phyloP scores from a whole-genome alignment of 2,329 filamentous ascomycete genomes.

The Pochonia chlamydosporia region DNA sequence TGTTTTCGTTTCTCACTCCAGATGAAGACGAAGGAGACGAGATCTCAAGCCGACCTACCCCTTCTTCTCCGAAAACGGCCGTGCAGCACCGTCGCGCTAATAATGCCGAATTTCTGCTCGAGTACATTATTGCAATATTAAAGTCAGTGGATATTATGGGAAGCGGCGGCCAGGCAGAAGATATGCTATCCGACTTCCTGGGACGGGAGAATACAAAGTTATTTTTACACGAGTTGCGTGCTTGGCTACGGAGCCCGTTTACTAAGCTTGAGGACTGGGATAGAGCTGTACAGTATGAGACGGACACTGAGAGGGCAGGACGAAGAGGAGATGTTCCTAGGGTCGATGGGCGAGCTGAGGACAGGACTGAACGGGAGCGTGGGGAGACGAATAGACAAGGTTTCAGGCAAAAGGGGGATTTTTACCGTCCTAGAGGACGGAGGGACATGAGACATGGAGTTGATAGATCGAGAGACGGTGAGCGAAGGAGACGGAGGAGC shows the following conservation, averaged over 20 bases:
- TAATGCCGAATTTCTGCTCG: conserved; percentile 78
- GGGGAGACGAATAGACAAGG: not conserved
- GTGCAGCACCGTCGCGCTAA: conserved; percentile 5
- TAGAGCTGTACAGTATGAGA: conserved; percentile 64
- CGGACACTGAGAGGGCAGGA: not conserved
- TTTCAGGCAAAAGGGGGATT: conserved; percentile 16
- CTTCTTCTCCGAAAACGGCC: conserved; percentile 36
- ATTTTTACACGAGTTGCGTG: conserved; percentile 79
- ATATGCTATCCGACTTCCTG: conserved; percentile 72
- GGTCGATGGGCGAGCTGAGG: not conserved
- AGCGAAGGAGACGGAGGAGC: not conserved
- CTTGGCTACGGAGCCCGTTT: conserved; percentile 79
- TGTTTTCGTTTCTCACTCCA: conserved; percentile 66
- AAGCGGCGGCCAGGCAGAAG: conserved; percentile 71
- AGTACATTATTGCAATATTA: conserved; percentile 79
- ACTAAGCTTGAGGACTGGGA: conserved; percentile 73
- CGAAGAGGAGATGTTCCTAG: not conserved
- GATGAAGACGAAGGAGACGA: conserved; percentile 20
- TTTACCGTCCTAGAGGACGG: conserved; percentile 17
- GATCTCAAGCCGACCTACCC: conserved; percentile 5
- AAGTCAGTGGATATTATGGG: conserved; percentile 78
- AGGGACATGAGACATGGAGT: not conserved
- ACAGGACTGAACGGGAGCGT: not conserved
- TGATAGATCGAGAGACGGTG: not conserved
- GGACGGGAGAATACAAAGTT: conserved; percentile 66